Conservation (phyloP, 2,329 filamentous ascomycete genomes). For the Malbranchea zuffiana region DNA sequence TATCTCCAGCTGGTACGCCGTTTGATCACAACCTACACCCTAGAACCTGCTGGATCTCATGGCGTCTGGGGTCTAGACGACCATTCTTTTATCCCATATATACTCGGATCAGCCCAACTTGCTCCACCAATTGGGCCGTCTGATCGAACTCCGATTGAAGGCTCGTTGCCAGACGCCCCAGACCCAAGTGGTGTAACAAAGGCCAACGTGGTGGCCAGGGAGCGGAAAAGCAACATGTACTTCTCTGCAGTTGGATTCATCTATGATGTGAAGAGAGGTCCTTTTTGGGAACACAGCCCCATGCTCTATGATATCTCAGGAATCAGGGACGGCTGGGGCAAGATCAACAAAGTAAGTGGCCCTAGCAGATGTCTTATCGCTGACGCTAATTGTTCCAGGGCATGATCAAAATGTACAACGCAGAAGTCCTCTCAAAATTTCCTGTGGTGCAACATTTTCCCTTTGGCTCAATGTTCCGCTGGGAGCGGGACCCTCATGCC, state of each 20-base stretch:
- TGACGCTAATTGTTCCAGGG: constrained; percentile 45
- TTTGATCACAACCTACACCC: constrained; percentile 78
- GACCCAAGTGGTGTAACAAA: constrained; percentile 61
- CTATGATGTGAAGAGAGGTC: constrained; percentile 88
- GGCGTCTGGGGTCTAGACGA: constrained; percentile 99
- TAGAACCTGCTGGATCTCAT: constrained; percentile 91
- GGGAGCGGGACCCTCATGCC: constrained; percentile 58
- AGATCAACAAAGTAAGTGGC: constrained; percentile 69
- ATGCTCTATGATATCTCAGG: constrained; percentile 92
- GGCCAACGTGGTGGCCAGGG: constrained; percentile 50
- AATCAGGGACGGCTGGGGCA: constrained; percentile 86
- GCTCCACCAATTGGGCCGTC: constrained; percentile 58
- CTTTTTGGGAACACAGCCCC: constrained; percentile 95
- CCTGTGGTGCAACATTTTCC: constrained; percentile 96
- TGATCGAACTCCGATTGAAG: constrained; percentile 62
- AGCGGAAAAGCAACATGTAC: constrained; percentile 68
- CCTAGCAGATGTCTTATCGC: neutral
- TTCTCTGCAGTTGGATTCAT: constrained; percentile 96
- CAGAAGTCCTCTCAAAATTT: constrained; percentile 91
- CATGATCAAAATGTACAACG: constrained; percentile 99
- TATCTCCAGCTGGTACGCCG: constrained; percentile 71
- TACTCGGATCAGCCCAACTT: constrained; percentile 87
- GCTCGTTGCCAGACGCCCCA: constrained; percentile 61
- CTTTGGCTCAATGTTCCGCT: constrained; percentile 70
- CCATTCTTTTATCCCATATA: constrained; percentile 86